Base-by-base conservation (phyloP, 345 rosid species). In the Citrus cavaleriei region DNA sequence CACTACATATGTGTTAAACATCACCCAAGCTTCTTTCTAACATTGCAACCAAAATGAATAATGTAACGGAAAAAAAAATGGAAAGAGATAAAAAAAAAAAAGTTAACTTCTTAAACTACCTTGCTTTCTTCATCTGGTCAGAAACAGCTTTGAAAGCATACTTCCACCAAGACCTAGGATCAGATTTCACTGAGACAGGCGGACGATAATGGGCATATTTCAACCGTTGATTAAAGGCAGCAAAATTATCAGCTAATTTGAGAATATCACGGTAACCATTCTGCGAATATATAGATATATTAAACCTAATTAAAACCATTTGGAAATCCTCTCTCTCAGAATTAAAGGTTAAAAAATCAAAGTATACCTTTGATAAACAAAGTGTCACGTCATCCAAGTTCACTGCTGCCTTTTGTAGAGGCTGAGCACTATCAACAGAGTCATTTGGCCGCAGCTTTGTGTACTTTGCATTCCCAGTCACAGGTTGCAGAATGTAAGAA, bases 171-270 rank as follows among this genome's bases (percentile, higher is more conserved):
- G 93, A 87, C 83, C 88, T 89, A 60, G 98, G 92, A 78, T 86
- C 88, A 25, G 85, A 84, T 86, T 89, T 93, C 77, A 93, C 86
- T 13, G 95, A 77, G 77, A 88, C 93, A 78, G 82, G 81, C 49
- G 99, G 99, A 60, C 98, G 97, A 77, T 89, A 91, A 84, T 96
- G 98, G 30, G 97, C 98, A 82, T 87, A 90, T 77, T 91, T 96
- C 73, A 96, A 85, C 40, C 98, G 95, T 85, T 90, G 92, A 71
- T 91, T 96, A 83, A 94, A 96, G 40, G 94, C 90, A 60, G 95
- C 86, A 88, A 96, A 96, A 83, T 93, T 96, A 82, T 96, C 99
- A 6, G 93, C 98, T 84, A 94, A 91, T 84, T 91, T 96, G 76
- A 94, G 84, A 78, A 90, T 81, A 87, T 96, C 97, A 77, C 90